A percentile compares a stretch with the other conserved stretches of the same genome.
Conservation (phyloP, 2,329 filamentous ascomycete genomes). For the Pseudocercospora pini-densiflorae region DNA sequence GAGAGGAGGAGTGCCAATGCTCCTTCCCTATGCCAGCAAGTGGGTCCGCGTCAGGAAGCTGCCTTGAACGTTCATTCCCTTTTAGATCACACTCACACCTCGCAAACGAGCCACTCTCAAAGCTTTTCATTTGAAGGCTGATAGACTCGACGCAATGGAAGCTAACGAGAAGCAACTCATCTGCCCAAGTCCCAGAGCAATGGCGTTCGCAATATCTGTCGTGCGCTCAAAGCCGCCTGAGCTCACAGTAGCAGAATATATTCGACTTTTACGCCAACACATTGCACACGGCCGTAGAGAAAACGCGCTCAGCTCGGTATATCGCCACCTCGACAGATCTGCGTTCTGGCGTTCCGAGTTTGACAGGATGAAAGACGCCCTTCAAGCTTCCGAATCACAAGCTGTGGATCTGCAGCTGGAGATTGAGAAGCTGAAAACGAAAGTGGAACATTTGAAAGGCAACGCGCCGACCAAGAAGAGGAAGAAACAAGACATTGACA, state of each 20-base stretch:
- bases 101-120: neutral
- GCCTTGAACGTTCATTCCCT: neutral
- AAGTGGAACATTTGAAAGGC: slow-evolving; percentile 21
- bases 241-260: slow-evolving; percentile 41
- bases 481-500: slow-evolving; percentile 35
- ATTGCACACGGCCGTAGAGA: slow-evolving; percentile 33
- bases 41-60: neutral
- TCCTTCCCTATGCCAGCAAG: neutral
- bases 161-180: neutral
- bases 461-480: slow-evolving; percentile 31
- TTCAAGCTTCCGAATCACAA: slow-evolving; percentile 27
- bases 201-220: slow-evolving; percentile 36
- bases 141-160: neutral
- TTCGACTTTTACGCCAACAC: slow-evolving; percentile 42
- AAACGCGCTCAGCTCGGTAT: slow-evolving; percentile 30
- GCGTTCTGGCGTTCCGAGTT: slow-evolving; percentile 44
- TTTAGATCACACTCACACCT: neutral
- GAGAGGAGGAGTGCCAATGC: neutral
- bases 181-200: slow-evolving; percentile 6
- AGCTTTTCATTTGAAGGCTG: neutral
- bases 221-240: slow-evolving; percentile 45
- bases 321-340: slow-evolving; percentile 46
- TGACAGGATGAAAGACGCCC: slow-evolving; percentile 28
- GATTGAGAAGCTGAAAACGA: slow-evolving; percentile 30
- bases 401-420: slow-evolving; percentile 31